phyloP scores from a whole-genome alignment of 176 grass and related monocot species.

The Dactylis glomerata region DNA sequence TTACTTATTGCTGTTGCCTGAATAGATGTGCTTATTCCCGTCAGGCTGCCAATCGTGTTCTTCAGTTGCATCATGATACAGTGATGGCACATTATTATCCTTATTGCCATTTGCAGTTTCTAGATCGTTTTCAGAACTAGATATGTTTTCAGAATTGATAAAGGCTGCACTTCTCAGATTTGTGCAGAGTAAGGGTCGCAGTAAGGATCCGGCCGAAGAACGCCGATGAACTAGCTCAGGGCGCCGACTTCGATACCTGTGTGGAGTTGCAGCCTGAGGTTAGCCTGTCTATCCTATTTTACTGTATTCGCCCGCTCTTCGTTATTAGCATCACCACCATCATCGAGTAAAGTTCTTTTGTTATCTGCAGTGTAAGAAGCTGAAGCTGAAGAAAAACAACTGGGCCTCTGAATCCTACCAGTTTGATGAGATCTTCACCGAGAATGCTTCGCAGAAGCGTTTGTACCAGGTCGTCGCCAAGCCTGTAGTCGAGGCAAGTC shows the following conservation, averaged over 20 bases:
- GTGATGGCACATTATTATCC: neutral
- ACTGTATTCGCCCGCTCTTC: neutral
- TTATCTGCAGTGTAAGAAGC: conserved; percentile 61
- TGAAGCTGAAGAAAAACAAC: conserved; percentile 88
- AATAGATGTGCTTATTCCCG: neutral
- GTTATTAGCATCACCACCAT: neutral
- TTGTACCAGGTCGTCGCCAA: conserved; percentile 84
- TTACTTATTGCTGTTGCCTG: neutral
- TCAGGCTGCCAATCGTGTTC: neutral
- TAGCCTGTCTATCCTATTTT: neutral
- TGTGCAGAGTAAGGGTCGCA: conserved; percentile 82
- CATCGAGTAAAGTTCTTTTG: neutral
- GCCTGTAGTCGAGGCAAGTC: conserved; percentile 90
- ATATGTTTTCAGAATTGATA: neutral
- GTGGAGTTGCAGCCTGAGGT: conserved; percentile 96
- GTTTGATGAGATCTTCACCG: conserved; percentile 85
- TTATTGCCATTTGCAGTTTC: neutral
- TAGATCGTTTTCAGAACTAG: neutral
- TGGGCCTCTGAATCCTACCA: conserved; percentile 86
- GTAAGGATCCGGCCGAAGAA: conserved; percentile 84
- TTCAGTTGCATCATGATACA: neutral
- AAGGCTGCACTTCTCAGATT: conserved; percentile 34
- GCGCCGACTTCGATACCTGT: conserved; percentile 56
- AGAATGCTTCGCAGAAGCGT: conserved; percentile 82
- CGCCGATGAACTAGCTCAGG: conserved; percentile 49